A percentile compares a stretch with the other conserved stretches of the same genome.
Conservation (phyloP, 2,329 filamentous ascomycete genomes). For the Alternaria viburni region DNA sequence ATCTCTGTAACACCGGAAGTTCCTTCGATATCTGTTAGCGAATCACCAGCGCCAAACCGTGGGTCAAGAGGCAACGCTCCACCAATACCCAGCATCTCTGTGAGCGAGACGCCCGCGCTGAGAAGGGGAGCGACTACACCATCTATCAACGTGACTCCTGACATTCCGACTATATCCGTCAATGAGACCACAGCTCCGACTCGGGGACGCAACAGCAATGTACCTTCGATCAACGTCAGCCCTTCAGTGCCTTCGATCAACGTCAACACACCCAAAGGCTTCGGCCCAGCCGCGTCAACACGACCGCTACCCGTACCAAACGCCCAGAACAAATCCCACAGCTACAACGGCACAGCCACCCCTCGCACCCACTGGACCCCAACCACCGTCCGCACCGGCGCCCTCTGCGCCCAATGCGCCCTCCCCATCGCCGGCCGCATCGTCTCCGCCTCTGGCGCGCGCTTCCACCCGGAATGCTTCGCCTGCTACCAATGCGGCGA, state of each 20-base stretch:
- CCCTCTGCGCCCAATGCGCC: conserved; percentile 82
- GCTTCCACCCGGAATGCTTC: conserved; percentile 95
- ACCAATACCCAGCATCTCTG: conserved; percentile 4
- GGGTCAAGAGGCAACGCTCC: conserved; percentile 10
- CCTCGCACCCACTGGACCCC: conserved; percentile 55
- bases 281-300: conserved; percentile 41
- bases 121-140: conserved; percentile 14
- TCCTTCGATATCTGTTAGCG: conserved; percentile 38
- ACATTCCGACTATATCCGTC: conserved; percentile 41
- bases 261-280: conserved; percentile 29
- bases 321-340: conserved; percentile 50
- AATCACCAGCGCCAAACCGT: conserved; percentile 19
- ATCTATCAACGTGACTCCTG: conserved; percentile 26
- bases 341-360: conserved; percentile 42
- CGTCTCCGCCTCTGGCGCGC: conserved; percentile 78
- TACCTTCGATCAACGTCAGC: conserved; percentile 32
- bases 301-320: conserved; percentile 56
- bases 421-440: conserved; percentile 89
- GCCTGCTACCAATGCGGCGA: conserved; percentile 86
- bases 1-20: conserved; percentile 29
- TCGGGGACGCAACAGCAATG: conserved; percentile 19
- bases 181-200: conserved; percentile 23
- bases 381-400: conserved; percentile 62
- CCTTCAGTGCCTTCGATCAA: conserved; percentile 38
- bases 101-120: conserved; percentile 22